Percentiles rank a stretch among this genome's conserved stretches.
Evolutionary conservation across 1,284 basidiomycete species (phyloP).

Genomic region (Fistulina hepatica): DNA sequence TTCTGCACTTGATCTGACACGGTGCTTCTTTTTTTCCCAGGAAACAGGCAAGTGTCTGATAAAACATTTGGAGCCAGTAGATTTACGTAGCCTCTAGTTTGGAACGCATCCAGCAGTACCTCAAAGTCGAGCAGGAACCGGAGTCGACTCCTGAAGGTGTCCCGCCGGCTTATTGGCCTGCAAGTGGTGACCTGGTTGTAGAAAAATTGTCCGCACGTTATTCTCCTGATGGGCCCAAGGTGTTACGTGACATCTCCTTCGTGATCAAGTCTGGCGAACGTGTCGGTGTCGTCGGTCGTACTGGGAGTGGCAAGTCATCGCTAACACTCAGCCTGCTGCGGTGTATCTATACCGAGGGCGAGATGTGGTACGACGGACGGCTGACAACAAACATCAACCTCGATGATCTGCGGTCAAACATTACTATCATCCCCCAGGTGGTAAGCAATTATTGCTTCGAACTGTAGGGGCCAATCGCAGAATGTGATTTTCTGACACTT

Average conservation of each 20-base stretch:
- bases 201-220: conserved; percentile 51
- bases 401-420: conserved; percentile 48
- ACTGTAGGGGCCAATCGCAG: not conserved
- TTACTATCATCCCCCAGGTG: conserved; percentile 53
- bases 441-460: conserved; percentile 18
- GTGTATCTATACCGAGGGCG: conserved; percentile 47
- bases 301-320: conserved; percentile 62
- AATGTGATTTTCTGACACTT: no score
- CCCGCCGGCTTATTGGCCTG: conserved; percentile 74
- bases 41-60: conserved; percentile 32
- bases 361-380: conserved; percentile 41
- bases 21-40: conserved; percentile 17
- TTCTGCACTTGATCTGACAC: no score
- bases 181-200: conserved; percentile 55
- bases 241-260: conserved; percentile 48
- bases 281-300: conserved; percentile 60
- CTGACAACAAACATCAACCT: conserved; percentile 44
- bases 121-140: conserved; percentile 64
- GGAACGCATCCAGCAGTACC: conserved; percentile 66
- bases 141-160: conserved; percentile 35
- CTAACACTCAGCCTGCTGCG: conserved; percentile 41
- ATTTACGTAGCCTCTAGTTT: conserved; percentile 29
- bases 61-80: not conserved
- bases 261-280: conserved; percentile 48
- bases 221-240: conserved; percentile 37